Conservation (phyloP, 306 rosid species). For the Abrus precatorius region DNA sequence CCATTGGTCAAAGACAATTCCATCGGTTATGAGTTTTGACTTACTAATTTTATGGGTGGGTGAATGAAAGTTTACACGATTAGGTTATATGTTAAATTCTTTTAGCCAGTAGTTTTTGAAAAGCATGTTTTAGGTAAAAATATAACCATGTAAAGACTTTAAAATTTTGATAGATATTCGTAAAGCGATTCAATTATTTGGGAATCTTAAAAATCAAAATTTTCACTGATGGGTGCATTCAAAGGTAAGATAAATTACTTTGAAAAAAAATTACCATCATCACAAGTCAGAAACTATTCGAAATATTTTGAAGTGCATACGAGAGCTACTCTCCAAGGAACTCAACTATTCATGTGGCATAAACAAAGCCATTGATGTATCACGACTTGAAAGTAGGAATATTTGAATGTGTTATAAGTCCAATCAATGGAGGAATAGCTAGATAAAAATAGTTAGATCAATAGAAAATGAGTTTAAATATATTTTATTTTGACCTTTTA, state of each 20-base stretch:
- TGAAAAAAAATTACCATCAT: not conserved
- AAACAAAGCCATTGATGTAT: not conserved
- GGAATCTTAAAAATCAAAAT: constrained; percentile 35
- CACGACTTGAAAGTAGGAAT: not conserved
- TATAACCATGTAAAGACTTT: not conserved
- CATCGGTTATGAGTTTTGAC: not conserved
- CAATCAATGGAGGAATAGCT: not conserved
- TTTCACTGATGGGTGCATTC: constrained; percentile 36
- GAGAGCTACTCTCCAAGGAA: not conserved
- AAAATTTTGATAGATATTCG: not conserved
- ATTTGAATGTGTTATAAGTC: not conserved
- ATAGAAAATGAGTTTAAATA: not conserved
- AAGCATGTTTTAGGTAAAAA: constrained; percentile 5
- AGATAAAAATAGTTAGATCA: not conserved
- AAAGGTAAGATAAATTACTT: constrained; percentile 48
- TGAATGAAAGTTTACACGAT: not conserved
- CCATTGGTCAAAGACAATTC: constrained; percentile 30
- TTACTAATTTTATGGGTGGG: not conserved
- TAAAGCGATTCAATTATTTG: not conserved
- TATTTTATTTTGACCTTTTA: constrained; percentile 5
- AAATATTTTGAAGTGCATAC: not conserved
- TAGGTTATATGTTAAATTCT: not conserved
- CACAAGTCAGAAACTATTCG: constrained; percentile 5
- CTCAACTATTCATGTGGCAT: not conserved
- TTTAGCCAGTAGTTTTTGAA: not conserved